Conservation (phyloP, 2,329 filamentous ascomycete species). For the Neodidymelliopsis sp. region DNA sequence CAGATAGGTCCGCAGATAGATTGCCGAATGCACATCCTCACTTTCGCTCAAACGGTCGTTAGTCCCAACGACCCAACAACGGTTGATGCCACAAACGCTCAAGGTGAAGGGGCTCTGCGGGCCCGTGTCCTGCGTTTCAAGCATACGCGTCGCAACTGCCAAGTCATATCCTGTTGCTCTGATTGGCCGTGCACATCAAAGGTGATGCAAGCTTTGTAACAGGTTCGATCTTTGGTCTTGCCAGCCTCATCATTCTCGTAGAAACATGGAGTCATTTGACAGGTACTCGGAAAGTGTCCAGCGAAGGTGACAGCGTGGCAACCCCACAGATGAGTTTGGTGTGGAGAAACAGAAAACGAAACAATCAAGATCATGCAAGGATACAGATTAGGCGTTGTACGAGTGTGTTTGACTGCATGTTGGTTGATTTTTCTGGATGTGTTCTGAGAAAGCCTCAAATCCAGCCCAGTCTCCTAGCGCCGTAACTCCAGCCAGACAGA, state of each 20-base stretch:
- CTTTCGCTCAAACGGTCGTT: slow-evolving; percentile 6
- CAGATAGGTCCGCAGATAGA: slow-evolving; percentile 9
- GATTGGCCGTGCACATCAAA: slow-evolving; percentile 4
- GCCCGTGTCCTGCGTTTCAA: slow-evolving; percentile 9
- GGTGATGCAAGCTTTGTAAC: slow-evolving; percentile 9
- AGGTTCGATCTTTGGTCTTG: not conserved
- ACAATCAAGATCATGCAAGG: not conserved
- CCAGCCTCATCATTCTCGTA: slow-evolving; percentile 1
- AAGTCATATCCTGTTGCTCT: not conserved
- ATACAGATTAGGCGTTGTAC: too few relatives aligned
- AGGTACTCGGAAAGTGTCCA: not conserved
- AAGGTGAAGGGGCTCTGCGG: slow-evolving; percentile 15
- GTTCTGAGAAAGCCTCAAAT: slow-evolving; percentile 21
- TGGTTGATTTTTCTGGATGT: not conserved
- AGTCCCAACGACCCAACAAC: slow-evolving; percentile 1
- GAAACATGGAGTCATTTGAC: not conserved
- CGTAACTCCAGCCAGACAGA: slow-evolving; percentile 40
- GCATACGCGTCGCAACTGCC: slow-evolving; percentile 11
- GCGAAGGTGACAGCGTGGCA: slow-evolving; percentile 1
- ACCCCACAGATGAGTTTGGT: not conserved
- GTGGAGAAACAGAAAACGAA: not conserved
- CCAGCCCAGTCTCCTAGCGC: slow-evolving; percentile 43
- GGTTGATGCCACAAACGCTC: slow-evolving; percentile 3
- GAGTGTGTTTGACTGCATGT: not conserved
- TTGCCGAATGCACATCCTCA: slow-evolving; percentile 7